These are phyloP conservation scores for Ophioceras dolichostomum DNA, from an alignment of 2,329 filamentous ascomycete genomes.

Conservation along the genomic window DNA sequence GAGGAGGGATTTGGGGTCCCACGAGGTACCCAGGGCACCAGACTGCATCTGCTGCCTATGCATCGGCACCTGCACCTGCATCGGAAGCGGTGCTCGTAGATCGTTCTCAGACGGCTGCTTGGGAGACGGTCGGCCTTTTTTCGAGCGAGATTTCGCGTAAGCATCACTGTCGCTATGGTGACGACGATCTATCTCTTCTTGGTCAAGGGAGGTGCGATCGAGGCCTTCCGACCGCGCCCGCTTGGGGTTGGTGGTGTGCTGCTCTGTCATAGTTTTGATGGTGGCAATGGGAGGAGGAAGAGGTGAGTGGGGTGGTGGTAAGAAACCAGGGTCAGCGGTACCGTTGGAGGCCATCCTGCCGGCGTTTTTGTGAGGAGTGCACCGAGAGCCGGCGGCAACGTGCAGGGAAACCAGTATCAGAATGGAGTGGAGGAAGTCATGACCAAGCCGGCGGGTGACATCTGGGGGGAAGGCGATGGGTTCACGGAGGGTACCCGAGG, in stretches of 20 bases:
- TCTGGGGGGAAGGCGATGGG: neutral
- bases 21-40: no score
- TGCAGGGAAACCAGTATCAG: conserved; percentile 3
- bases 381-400: neutral
- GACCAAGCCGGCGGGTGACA: conserved; percentile 4
- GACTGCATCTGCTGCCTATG: no score
- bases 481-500: conserved; percentile 1
- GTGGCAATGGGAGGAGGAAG: neutral
- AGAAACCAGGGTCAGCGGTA: neutral
- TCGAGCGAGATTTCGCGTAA: neutral
- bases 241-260: neutral
- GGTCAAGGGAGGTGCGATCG: neutral
- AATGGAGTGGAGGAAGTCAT: conserved; percentile 4
- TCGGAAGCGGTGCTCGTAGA: neutral
- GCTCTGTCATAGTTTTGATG: neutral
- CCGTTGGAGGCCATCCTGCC: conserved; percentile 3
- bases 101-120: conserved; percentile 4
- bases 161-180: neutral
- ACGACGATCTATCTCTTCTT: neutral
- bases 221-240: neutral
- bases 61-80: no score
- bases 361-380: neutral
- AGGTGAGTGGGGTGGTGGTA: neutral
- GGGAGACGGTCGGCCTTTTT: conserved; percentile 1
- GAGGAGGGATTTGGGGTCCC: conserved; percentile 22